Evolutionary conservation across 441 rosid species (phyloP), one percentile per base, ranked within the genome.

Genomic region (Euphorbia celastroides): DNA sequence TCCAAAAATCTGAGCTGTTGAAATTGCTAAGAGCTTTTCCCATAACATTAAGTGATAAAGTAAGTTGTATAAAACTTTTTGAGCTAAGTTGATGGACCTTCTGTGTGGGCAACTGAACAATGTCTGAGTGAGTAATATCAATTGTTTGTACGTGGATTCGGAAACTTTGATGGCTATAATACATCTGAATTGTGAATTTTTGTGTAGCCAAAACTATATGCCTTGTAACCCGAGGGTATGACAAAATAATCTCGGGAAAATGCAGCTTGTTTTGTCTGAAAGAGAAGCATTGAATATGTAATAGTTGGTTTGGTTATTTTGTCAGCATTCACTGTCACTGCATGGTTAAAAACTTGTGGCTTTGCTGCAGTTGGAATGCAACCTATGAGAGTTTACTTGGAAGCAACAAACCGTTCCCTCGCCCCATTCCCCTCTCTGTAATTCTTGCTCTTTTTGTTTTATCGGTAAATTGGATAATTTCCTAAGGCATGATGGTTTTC

Each of bases 311-410:
- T 70, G 64, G 73, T 65, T 59, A 74, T 80, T 50, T 79, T 78
- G 78, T 74, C 73, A 73, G 82, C 81, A 73, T 74, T 74, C 63
- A 69, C 65, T 76, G 68, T 80, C 70, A 64, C 62, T 67, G 57
- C 77, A 30, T 74, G 80, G 76, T 78, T 77, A 70, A 77, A 68
- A 69, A 70, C 73, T 79, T 68, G 68, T 77, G 81, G 80, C 77
- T 77, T 75, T 82, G 87, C 84, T 84, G 90, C 87, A 89, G 98
- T 74, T 79, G 88, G 89, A 82, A 83, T 66, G 83, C 86, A 7
- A 82, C 84, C 42, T 83, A 88, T 42, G 87, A 90, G 65, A 80
- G 77, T 79, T 83, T 90, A 62, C 80, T 83, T 23, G 87, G 89
- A 73, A 74, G 73, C 74, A 79, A 79, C 79, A 88, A 82, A 74